Percentiles rank a stretch among this genome's conserved stretches.
Conservation (phyloP, 768 basidiomycete genomes). For the Tylopilus vinaceipallidus region DNA sequence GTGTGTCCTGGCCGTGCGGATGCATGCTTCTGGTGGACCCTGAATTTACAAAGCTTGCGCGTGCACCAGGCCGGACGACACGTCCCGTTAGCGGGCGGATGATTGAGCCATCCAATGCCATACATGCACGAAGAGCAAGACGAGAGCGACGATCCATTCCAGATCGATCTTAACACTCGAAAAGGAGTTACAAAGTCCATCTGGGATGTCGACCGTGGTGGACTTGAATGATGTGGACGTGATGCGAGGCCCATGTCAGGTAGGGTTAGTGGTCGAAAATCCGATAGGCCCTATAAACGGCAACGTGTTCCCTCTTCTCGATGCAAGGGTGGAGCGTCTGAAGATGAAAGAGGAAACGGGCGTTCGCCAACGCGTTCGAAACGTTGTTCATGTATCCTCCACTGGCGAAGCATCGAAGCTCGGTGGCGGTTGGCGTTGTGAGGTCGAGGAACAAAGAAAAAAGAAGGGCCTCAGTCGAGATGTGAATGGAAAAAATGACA, state of each 20-base stretch:
- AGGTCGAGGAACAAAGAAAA: not conserved
- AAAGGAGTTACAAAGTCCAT: too few species aligned
- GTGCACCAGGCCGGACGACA: conserved; percentile 7
- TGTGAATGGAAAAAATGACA: not conserved
- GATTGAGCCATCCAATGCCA: not conserved
- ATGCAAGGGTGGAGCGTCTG: not conserved
- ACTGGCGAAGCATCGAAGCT: too few species aligned
- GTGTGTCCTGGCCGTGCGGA: conserved; percentile 26
- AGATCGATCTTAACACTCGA: too few species aligned
- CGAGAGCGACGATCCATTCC: not conserved
- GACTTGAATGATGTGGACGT: conserved; percentile 1
- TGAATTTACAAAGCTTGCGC: conserved; percentile 16
- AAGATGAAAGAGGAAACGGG: not conserved
- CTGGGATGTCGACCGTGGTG: conserved; percentile 2
- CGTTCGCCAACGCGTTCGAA: conserved; percentile 10
- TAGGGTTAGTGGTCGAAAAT: conserved; percentile 10
- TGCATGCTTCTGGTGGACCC: conserved; percentile 21
- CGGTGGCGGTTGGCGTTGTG: not conserved
- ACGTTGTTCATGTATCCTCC: conserved; percentile 1
- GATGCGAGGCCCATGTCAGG: conserved; percentile 11
- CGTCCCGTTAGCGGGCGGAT: conserved; percentile 1
- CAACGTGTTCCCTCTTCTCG: conserved; percentile 14
- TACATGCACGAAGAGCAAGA: not conserved
- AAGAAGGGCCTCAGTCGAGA: too few species aligned
- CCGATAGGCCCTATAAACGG: conserved; percentile 19